Conservation (phyloP, 1,284 basidiomycete genomes). For the Amylostereum areolatum region DNA sequence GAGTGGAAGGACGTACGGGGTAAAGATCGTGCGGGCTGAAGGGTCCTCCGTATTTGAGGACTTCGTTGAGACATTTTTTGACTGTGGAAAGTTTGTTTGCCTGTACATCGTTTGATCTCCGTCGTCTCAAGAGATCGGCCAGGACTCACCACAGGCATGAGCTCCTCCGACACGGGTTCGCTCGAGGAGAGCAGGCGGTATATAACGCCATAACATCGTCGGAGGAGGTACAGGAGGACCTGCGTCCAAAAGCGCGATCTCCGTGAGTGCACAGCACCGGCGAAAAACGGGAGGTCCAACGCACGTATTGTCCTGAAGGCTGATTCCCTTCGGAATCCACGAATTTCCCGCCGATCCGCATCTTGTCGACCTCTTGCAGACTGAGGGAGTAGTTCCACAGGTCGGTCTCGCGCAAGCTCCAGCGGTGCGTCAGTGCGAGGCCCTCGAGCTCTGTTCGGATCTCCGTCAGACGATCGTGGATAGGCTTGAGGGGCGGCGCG, state of each 20-base stretch:
- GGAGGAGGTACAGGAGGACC: conserved; percentile 88
- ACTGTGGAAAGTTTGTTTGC: conserved; percentile 91
- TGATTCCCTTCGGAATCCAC: conserved; percentile 91
- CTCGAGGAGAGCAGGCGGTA: conserved; percentile 94
- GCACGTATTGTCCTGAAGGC: conserved; percentile 86
- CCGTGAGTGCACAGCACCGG: too few species aligned
- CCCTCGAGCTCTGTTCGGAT: conserved; percentile 86
- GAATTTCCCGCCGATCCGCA: conserved; percentile 96
- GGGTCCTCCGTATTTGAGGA: conserved; percentile 93
- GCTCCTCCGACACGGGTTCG: conserved; percentile 97
- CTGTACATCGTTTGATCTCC: conserved; percentile 30
- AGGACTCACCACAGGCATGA: conserved; percentile 86
- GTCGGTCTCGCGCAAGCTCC: conserved; percentile 96
- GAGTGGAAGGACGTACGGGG: conserved; percentile 52
- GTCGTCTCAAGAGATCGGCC: too few species aligned
- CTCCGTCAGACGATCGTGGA: conserved; percentile 87
- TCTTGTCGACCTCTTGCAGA: conserved; percentile 94
- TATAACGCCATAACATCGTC: conserved; percentile 95
- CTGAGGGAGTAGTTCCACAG: conserved; percentile 92
- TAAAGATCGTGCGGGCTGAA: conserved; percentile 96
- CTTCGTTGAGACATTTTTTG: conserved; percentile 97
- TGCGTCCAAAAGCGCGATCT: too few species aligned
- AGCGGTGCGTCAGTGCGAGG: conserved; percentile 90
- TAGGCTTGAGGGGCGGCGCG: conserved; percentile 83
- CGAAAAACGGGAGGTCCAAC: conserved; percentile 22